Conservation (phyloP, 768 basidiomycete species). For the Pleurotus ostreatus region DNA sequence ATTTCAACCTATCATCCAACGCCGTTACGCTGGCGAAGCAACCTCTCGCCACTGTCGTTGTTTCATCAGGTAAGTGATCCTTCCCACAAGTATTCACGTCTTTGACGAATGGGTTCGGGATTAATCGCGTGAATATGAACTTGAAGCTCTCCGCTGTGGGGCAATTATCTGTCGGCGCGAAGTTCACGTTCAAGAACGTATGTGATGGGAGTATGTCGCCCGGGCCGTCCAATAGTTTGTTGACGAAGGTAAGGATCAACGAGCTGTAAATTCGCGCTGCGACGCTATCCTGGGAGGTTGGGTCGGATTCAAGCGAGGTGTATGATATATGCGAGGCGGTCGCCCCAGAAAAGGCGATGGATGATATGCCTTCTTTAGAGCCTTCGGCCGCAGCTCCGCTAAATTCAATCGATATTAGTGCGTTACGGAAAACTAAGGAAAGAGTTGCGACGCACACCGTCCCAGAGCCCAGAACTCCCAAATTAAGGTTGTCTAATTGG, state of each 20-base stretch:
- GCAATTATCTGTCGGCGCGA: background rate
- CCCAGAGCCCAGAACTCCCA: slow-evolving; percentile 5
- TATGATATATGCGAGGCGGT: slow-evolving; percentile 4
- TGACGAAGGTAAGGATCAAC: slow-evolving; percentile 1
- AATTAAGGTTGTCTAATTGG: background rate
- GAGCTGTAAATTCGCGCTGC: slow-evolving; percentile 3
- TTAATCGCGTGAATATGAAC: slow-evolving; percentile 2
- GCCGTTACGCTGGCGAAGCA: slow-evolving; percentile 3
- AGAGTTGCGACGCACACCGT: slow-evolving; percentile 5
- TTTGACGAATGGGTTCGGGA: slow-evolving; percentile 1
- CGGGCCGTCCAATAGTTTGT: background rate
- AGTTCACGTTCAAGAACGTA: slow-evolving; percentile 7
- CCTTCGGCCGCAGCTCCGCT: slow-evolving; percentile 9
- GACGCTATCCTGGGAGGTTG: slow-evolving; percentile 2
- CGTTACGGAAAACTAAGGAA: background rate
- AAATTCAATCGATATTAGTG: background rate
- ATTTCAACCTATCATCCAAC: background rate
- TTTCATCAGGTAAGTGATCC: slow-evolving; percentile 1
- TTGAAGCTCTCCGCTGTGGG: slow-evolving; percentile 7
- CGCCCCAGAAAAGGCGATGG: slow-evolving; percentile 6
- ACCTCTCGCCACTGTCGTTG: background rate
- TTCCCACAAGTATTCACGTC: slow-evolving; percentile 6
- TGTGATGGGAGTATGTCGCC: background rate
- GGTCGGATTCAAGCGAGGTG: slow-evolving; percentile 4
- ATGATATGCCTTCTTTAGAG: slow-evolving; percentile 3